Evolutionary conservation across 371 early-diverging fungal genomes (phyloP).

Genomic region (Rhizopus arrhizus): DNA sequence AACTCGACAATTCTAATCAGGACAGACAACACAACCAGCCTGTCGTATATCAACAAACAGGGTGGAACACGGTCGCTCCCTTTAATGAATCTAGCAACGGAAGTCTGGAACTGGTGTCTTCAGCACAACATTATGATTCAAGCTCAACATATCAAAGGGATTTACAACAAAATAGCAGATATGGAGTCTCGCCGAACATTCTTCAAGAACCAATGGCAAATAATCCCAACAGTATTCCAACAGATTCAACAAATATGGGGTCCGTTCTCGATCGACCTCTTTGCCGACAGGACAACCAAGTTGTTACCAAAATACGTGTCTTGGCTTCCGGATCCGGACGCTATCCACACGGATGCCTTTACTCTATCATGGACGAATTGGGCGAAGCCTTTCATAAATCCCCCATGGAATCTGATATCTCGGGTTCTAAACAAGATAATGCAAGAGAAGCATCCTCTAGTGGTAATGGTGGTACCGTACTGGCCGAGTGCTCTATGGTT

Average conservation of each 20-base stretch:
- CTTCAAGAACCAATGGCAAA: constrained; percentile 18
- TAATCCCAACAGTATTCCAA: constrained; percentile 5
- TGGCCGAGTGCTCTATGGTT: constrained; percentile 31
- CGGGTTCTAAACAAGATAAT: constrained; percentile 7
- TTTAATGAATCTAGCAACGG: constrained; percentile 8
- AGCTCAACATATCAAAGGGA: constrained; percentile 5
- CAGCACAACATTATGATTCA: background rate
- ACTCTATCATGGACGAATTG: constrained; percentile 4
- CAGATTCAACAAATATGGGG: constrained; percentile 13
- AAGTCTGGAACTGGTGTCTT: constrained; percentile 7
- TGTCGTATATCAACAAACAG: constrained; percentile 23
- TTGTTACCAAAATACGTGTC: constrained; percentile 23
- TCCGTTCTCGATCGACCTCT: constrained; percentile 16
- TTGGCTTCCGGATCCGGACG: constrained; percentile 25
- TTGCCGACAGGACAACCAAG: constrained; percentile 25
- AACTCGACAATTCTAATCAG: constrained; percentile 23
- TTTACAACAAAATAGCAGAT: constrained; percentile 10
- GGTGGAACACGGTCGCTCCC: constrained; percentile 17
- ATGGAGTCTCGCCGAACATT: constrained; percentile 14
- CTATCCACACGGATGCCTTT: constrained; percentile 10
- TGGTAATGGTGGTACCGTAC: constrained; percentile 9
- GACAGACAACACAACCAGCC: constrained; percentile 34
- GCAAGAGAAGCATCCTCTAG: constrained; percentile 5
- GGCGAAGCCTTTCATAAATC: constrained; percentile 6
- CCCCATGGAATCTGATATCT: constrained; percentile 22